phyloP scores from a whole-genome alignment of 176 grass and related monocot species.

The Pontederia crassipes region DNA sequence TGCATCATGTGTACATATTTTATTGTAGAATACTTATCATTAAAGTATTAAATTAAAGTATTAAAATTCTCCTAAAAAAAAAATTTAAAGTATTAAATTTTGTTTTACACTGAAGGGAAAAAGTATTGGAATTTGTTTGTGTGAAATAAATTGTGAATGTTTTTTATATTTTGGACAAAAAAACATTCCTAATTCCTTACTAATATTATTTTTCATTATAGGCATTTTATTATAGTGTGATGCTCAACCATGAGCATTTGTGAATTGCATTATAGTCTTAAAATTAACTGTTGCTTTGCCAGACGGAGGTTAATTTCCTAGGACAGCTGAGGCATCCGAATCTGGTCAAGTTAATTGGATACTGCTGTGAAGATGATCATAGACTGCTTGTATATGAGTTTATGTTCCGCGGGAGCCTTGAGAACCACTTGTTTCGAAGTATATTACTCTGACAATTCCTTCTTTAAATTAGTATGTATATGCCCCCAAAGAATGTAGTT shows the following conservation, averaged over 20 bases:
- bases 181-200: too few species aligned
- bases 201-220: too few species aligned
- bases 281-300: conserved; percentile 15
- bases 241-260: not conserved
- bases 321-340: conserved; percentile 97
- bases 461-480: not conserved
- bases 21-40: not conserved
- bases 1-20: not conserved
- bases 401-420: conserved; percentile 97
- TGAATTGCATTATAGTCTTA: not conserved
- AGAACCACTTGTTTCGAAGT: conserved; percentile 99
- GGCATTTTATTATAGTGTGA: not conserved
- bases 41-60: not conserved
- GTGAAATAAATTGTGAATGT: too few species aligned
- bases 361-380: conserved; percentile 98
- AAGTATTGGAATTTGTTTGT: too few species aligned
- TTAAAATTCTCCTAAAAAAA: too few species aligned
- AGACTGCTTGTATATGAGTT: conserved; percentile 96
- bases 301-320: conserved; percentile 96
- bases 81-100: too few species aligned
- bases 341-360: conserved; percentile 97
- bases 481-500: too few species aligned
- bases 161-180: too few species aligned
- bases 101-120: too few species aligned
- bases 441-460: conserved; percentile 26